phyloP scores from a whole-genome alignment of 1,284 basidiomycete species.

The Ustilago curta region DNA sequence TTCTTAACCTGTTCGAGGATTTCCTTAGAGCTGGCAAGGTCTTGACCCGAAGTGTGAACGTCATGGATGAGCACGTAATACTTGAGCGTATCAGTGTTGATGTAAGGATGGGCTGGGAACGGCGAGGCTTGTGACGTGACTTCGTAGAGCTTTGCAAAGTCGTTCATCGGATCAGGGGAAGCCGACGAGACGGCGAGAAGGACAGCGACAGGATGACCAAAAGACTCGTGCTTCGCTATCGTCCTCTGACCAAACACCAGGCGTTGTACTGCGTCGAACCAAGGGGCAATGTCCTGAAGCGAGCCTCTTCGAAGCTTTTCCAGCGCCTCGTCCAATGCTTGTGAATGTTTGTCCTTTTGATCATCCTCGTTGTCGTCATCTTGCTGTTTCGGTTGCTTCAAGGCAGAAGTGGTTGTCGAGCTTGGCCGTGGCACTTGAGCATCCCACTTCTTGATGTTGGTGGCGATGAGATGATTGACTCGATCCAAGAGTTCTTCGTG shows the following conservation, averaged over 20 bases:
- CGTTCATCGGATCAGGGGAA: conserved; percentile 65
- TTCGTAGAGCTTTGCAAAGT: conserved; percentile 64
- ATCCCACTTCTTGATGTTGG: conserved; percentile 53
- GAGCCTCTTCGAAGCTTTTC: conserved; percentile 18
- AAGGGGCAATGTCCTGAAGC: conserved; percentile 51
- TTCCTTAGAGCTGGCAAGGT: conserved; percentile 52
- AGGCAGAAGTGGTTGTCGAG: background rate
- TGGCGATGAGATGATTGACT: conserved; percentile 51
- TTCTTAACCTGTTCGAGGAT: conserved; percentile 62
- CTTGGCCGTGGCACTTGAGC: conserved; percentile 14
- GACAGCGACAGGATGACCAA: conserved; percentile 52
- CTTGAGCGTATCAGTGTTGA: conserved; percentile 61
- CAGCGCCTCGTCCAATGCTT: conserved; percentile 24
- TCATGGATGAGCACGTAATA: conserved; percentile 67
- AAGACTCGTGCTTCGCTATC: conserved; percentile 55
- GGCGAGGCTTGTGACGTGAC: conserved; percentile 37
- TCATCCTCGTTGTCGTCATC: conserved; percentile 3
- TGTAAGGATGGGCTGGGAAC: conserved; percentile 54
- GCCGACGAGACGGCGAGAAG: conserved; percentile 60
- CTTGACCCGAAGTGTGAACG: conserved; percentile 41
- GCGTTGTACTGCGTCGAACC: conserved; percentile 55
- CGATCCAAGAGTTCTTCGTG: conserved; percentile 48
- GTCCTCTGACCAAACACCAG: conserved; percentile 42
- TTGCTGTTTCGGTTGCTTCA: background rate
- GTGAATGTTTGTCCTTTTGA: background rate